phyloP scores from a whole-genome alignment of 768 basidiomycete species.

The Naganishia randhawae region DNA sequence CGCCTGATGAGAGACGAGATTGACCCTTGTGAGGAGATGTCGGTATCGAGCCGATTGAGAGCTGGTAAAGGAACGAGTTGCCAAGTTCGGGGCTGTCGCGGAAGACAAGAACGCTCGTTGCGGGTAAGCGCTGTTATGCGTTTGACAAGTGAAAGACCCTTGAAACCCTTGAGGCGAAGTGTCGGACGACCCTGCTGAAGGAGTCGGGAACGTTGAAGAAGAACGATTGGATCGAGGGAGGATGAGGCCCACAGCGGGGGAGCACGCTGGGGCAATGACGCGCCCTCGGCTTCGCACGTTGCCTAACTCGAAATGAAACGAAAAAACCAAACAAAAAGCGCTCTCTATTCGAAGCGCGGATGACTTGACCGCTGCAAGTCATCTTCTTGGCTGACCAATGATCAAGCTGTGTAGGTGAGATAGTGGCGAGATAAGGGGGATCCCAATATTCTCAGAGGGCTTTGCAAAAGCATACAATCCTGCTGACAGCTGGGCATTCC shows the following conservation, averaged over 20 bases:
- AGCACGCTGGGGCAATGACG: conserved; percentile 15
- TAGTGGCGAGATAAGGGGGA: too few species aligned
- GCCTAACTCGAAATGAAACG: background rate
- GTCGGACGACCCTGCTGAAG: background rate
- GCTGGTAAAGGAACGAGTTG: conserved; percentile 16
- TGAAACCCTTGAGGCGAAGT: background rate
- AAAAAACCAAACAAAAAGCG: conserved; percentile 5
- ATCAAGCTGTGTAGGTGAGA: too few species aligned
- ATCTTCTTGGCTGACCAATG: too few species aligned
- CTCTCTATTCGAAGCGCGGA: conserved; percentile 5
- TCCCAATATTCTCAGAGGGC: too few species aligned
- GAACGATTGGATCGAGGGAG: conserved; percentile 1
- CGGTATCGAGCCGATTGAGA: conserved; percentile 24
- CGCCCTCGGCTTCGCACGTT: background rate
- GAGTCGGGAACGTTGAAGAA: background rate
- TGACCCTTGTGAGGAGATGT: conserved; percentile 20
- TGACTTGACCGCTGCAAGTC: too few species aligned
- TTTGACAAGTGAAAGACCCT: conserved; percentile 17
- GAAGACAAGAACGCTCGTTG: conserved; percentile 28
- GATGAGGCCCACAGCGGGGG: background rate
- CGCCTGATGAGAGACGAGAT: conserved; percentile 39
- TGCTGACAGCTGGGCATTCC: too few species aligned
- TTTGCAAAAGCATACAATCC: background rate
- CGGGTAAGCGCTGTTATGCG: conserved; percentile 20
- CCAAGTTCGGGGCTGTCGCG: conserved; percentile 30